phyloP scores from a whole-genome alignment of 2,329 filamentous ascomycete genomes.

The Diaporthe helianthi region DNA sequence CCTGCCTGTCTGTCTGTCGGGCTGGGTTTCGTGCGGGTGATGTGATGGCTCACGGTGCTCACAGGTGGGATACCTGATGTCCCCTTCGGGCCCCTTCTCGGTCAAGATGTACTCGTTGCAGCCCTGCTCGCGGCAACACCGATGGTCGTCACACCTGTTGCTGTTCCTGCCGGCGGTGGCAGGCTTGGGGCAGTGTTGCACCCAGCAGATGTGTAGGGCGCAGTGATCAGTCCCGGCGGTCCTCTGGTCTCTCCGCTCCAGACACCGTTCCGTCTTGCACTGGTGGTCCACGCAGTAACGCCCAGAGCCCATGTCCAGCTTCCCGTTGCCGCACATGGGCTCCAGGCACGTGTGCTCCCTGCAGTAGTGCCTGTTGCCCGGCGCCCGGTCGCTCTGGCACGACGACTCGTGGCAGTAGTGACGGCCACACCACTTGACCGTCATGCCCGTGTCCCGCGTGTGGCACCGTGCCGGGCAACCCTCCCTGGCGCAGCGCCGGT shows the following conservation, averaged over 20 bases:
- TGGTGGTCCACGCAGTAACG: slow-evolving; percentile 27
- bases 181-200: slow-evolving; percentile 11
- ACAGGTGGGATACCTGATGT: slow-evolving; percentile 15
- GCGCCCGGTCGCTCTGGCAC: slow-evolving; percentile 21
- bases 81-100: slow-evolving; percentile 25
- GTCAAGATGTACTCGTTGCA: slow-evolving; percentile 27
- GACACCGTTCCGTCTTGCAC: slow-evolving; percentile 25
- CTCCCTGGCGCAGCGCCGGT: slow-evolving; percentile 31
- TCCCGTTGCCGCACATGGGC: slow-evolving; percentile 19
- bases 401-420: slow-evolving; percentile 34
- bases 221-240: slow-evolving; percentile 18
- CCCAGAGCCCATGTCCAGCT: slow-evolving; percentile 1
- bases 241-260: slow-evolving; percentile 29
- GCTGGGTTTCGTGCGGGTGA: too few species aligned
- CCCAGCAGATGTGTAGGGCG: slow-evolving; percentile 27
- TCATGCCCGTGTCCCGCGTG: slow-evolving; percentile 27
- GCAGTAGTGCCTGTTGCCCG: slow-evolving; percentile 6
- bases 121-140: slow-evolving; percentile 7
- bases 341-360: slow-evolving; percentile 26
- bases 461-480: slow-evolving; percentile 34
- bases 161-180: not conserved
- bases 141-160: slow-evolving; percentile 27
- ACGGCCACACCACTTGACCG: slow-evolving; percentile 31
- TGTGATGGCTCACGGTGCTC: slow-evolving; percentile 18
- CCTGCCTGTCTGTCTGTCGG: too few species aligned